Evolutionary conservation across 1,284 basidiomycete genomes (phyloP).

Genomic region (Pulveroboletus ridleyi): DNA sequence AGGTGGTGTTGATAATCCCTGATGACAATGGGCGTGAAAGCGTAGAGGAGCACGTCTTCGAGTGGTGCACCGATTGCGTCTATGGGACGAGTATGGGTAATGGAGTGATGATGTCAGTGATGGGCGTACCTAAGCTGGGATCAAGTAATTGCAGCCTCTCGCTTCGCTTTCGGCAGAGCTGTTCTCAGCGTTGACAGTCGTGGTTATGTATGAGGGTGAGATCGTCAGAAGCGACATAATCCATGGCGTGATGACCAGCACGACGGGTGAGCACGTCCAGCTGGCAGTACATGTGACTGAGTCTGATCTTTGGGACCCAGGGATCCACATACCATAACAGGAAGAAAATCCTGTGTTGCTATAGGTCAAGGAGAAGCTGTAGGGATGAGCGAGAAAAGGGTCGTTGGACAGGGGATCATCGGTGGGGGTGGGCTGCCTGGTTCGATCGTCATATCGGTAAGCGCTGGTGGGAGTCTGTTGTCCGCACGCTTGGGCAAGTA

Average conservation of each 20-base stretch:
- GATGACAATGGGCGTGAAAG: constrained; percentile 51
- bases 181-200: constrained; percentile 34
- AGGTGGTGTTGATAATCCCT: constrained; percentile 59
- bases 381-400: constrained; percentile 8
- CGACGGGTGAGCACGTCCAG: constrained; percentile 35
- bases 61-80: constrained; percentile 57
- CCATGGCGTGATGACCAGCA: constrained; percentile 32
- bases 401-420: background rate
- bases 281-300: constrained; percentile 33
- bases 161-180: constrained; percentile 28
- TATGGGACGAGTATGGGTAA: constrained; percentile 24
- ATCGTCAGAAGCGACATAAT: constrained; percentile 35
- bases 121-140: constrained; percentile 34
- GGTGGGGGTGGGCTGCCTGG: background rate
- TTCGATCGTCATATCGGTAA: constrained; percentile 19
- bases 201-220: constrained; percentile 24
- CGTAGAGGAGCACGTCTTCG: constrained; percentile 49
- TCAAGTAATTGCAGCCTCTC: constrained; percentile 32
- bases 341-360: too few relatives aligned
- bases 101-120: background rate
- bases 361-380: background rate
- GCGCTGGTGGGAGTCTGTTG: constrained; percentile 20
- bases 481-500: constrained; percentile 37
- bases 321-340: too few relatives aligned
- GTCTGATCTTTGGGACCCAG: constrained; percentile 26